Conservation (phyloP, 1,284 basidiomycete species). For the Peniophora sp. region DNA sequence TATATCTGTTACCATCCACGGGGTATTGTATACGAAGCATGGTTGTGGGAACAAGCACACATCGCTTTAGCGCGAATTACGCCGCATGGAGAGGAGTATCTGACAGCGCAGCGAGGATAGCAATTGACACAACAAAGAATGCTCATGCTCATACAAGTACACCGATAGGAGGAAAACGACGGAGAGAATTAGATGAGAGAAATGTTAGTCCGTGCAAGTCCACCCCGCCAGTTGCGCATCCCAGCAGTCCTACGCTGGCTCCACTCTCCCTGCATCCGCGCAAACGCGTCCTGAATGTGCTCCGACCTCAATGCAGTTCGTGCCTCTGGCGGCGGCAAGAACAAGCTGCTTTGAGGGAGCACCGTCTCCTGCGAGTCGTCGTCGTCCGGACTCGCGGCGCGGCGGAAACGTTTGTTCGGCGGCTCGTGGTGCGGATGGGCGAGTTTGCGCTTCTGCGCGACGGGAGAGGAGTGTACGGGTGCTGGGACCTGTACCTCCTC, state of each 20-base stretch:
- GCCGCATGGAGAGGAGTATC: no score
- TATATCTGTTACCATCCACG: no score
- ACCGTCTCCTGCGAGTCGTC: constrained; percentile 40
- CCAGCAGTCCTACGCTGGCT: constrained; percentile 72
- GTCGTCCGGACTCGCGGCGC: constrained; percentile 51
- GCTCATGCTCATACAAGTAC: constrained; percentile 3
- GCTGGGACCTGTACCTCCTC: constrained; percentile 60
- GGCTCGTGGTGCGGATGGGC: constrained; percentile 32
- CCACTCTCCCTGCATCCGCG: constrained; percentile 82
- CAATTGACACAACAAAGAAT: constrained; percentile 8
- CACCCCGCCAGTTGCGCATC: constrained; percentile 83
- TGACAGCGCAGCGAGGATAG: constrained; percentile 3
- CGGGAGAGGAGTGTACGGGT: constrained; percentile 41
- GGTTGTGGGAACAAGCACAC: no score
- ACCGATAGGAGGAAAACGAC: constrained; percentile 6
- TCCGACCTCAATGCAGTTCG: constrained; percentile 71
- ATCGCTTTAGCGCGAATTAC: no score
- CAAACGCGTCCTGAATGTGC: constrained; percentile 86
- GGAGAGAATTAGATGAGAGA: constrained; percentile 61
- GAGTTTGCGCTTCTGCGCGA: constrained; percentile 65
- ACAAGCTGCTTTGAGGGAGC: constrained; percentile 63
- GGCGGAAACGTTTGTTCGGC: constrained; percentile 46
- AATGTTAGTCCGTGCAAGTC: constrained; percentile 70
- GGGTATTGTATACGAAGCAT: no score
- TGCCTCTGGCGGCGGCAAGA: constrained; percentile 74